Percentiles rank a stretch among this genome's conserved stretches.
Conservation (phyloP, 2,329 filamentous ascomycete genomes). For the Aureobasidium melanogenum region DNA sequence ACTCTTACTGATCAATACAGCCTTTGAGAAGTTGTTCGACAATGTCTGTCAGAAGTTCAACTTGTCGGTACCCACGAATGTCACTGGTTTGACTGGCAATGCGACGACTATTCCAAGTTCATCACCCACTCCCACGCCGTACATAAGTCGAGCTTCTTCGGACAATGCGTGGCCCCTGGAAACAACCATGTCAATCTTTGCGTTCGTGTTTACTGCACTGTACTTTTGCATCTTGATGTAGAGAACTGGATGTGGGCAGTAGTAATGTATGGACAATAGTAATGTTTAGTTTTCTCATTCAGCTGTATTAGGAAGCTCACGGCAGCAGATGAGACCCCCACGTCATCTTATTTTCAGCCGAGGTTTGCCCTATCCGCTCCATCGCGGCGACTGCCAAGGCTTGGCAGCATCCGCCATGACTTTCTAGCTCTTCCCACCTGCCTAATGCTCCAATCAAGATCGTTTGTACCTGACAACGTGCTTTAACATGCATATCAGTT, state of each 20-base stretch:
- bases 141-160: neutral
- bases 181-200: neutral
- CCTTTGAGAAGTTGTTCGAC: slow-evolving; percentile 1
- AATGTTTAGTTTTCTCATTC: neutral
- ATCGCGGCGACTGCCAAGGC: neutral
- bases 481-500: neutral
- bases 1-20: neutral
- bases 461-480: neutral
- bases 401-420: neutral
- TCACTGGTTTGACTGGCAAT: slow-evolving; percentile 9
- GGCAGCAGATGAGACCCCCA: too few relatives aligned
- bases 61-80: slow-evolving; percentile 4
- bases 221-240: neutral
- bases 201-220: neutral
- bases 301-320: neutral
- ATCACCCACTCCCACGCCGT: neutral
- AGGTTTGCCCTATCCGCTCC: too few relatives aligned
- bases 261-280: neutral
- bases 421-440: neutral
- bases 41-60: slow-evolving; percentile 8
- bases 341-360: neutral
- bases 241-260: neutral
- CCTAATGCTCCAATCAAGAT: neutral
- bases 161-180: neutral
- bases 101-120: neutral